These are phyloP conservation scores for Dactylellina sp. DNA, from an alignment of 2,329 filamentous ascomycete genomes.

Conservation along the genomic window DNA sequence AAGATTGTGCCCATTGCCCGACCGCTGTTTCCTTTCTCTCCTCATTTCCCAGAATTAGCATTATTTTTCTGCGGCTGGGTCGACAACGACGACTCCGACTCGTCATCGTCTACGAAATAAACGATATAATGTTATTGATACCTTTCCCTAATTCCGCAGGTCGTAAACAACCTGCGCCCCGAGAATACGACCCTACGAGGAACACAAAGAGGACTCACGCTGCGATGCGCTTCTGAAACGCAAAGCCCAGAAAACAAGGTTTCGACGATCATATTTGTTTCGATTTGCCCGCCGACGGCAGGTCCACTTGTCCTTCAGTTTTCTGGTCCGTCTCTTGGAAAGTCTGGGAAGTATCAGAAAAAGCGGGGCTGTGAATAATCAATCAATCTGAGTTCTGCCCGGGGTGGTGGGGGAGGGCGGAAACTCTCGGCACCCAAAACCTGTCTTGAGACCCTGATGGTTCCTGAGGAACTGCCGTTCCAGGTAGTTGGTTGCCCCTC, in stretches of 20 bases:
- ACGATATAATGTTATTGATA: background rate
- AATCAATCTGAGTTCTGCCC: too few species aligned
- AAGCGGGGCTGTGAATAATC: too few species aligned
- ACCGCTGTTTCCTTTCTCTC: background rate
- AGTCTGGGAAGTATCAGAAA: too few species aligned
- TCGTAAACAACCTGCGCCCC: background rate
- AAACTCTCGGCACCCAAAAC: conserved; percentile 25
- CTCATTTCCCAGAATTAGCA: background rate
- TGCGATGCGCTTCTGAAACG: too few species aligned
- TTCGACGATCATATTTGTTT: background rate
- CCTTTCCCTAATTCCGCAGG: conserved; percentile 6
- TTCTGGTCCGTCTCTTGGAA: too few species aligned
- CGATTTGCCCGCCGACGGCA: too few species aligned
- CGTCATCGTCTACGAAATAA: background rate
- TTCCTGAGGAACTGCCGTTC: conserved; percentile 23
- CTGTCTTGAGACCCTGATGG: conserved; percentile 11
- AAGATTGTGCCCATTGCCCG: too few species aligned
- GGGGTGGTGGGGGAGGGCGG: background rate
- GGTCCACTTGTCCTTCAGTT: too few species aligned
- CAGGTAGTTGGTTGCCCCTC: background rate
- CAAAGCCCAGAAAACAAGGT: conserved; percentile 10
- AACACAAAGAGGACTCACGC: too few species aligned
- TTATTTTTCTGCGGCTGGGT: too few species aligned
- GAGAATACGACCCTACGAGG: background rate
- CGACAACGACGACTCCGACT: too few species aligned